Evolutionary conservation across 23 red algal species (phyloP).

Genomic region (Gracilaria gracilis): DNA sequence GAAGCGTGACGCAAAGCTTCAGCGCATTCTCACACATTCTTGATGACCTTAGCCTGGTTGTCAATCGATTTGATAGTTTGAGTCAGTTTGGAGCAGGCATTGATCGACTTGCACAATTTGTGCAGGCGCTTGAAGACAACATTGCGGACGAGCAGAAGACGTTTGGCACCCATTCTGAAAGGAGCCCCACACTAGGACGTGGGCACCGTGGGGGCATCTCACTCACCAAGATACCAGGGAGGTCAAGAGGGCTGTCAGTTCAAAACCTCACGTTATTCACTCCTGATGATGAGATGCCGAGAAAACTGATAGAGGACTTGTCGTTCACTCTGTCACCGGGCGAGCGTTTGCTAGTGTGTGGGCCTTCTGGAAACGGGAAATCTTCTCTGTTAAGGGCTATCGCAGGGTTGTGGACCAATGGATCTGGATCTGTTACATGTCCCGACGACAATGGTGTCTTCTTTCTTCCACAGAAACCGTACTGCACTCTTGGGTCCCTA

Average conservation of each 20-base stretch:
- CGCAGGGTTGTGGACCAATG: constrained; percentile 91
- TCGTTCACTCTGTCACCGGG: constrained; percentile 65
- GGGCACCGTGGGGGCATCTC: constrained; percentile 12
- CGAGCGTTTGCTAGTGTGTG: constrained; percentile 81
- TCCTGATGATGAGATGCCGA: constrained; percentile 49
- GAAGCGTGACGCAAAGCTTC: constrained; percentile 86
- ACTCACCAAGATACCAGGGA: constrained; percentile 17
- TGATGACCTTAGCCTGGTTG: constrained; percentile 83
- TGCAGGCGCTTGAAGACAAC: constrained; percentile 78
- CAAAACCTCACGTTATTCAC: constrained; percentile 75
- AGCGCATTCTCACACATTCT: constrained; percentile 93
- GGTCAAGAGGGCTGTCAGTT: constrained; percentile 21
- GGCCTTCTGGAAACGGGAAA: constrained; percentile 91
- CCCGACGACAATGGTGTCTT: constrained; percentile 60
- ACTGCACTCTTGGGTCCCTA: constrained; percentile 89
- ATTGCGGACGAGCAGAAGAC: constrained; percentile 62
- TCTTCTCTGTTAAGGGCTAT: constrained; percentile 88
- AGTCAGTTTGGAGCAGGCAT: constrained; percentile 90
- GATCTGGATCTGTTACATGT: constrained; percentile 71
- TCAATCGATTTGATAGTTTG: constrained; percentile 93
- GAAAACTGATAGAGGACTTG: constrained; percentile 73
- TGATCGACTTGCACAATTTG: constrained; percentile 87
- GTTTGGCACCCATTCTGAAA: constrained; percentile 46
- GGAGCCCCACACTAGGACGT: background rate
- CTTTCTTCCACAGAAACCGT: constrained; percentile 96